A percentile compares a stretch with the other conserved stretches of the same genome.
These are phyloP conservation scores for Suhomyces ambrosiae DNA, from an alignment of 1,139 yeast genomes.

Conservation along the genomic window DNA sequence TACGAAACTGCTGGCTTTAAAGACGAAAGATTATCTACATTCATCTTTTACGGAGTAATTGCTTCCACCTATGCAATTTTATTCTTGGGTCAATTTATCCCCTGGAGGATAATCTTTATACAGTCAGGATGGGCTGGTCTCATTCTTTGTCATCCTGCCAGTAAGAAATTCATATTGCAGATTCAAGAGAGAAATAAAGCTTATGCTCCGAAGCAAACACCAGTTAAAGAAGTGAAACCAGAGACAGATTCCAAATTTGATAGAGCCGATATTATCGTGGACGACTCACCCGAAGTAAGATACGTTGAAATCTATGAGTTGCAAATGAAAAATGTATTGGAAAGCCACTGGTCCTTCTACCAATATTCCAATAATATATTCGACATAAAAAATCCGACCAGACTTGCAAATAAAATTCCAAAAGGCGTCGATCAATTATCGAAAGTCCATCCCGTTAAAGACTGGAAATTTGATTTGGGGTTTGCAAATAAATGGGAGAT, in stretches of 20 bases:
- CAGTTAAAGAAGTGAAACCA: constrained; percentile 1
- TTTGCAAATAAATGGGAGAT: constrained; percentile 65
- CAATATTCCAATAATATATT: constrained; percentile 47
- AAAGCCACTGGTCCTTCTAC: constrained; percentile 53
- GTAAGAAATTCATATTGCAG: constrained; percentile 36
- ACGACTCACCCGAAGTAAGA: constrained; percentile 63
- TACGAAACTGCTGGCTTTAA: constrained; percentile 70
- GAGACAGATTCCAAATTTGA: constrained; percentile 35
- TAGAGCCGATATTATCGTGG: constrained; percentile 58
- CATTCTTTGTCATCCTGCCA: constrained; percentile 59
- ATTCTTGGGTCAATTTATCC: constrained; percentile 57
- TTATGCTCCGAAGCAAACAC: constrained; percentile 1
- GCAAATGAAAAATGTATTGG: constrained; percentile 64
- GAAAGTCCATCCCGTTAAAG: constrained; percentile 66
- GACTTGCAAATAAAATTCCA: constrained; percentile 64
- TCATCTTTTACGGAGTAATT: constrained; percentile 46
- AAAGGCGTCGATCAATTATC: constrained; percentile 60
- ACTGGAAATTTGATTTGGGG: constrained; percentile 69
- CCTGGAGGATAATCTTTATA: constrained; percentile 64
- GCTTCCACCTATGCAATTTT: constrained; percentile 39
- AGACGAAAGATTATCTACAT: constrained; percentile 69
- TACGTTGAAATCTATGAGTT: constrained; percentile 77
- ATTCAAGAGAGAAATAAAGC: constrained; percentile 7
- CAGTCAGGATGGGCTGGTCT: constrained; percentile 56
- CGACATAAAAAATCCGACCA: constrained; percentile 48